Conservation (phyloP, 2,329 filamentous ascomycete genomes). For the Alternaria sp. region DNA sequence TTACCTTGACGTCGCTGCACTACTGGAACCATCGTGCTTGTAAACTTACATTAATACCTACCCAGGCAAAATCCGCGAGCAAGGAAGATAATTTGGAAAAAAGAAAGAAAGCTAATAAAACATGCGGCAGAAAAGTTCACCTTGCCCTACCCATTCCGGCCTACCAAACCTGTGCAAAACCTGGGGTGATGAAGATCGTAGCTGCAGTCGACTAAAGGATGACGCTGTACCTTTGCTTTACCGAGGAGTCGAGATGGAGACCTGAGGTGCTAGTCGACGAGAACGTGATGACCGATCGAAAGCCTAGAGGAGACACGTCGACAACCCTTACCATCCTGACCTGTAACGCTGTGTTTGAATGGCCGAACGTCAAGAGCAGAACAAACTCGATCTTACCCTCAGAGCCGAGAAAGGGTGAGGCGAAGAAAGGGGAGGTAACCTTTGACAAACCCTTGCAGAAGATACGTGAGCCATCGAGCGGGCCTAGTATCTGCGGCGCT, state of each 20-base stretch:
- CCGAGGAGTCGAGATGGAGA: background rate
- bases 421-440: constrained; percentile 43
- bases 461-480: constrained; percentile 21
- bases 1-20: constrained; percentile 27
- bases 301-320: background rate
- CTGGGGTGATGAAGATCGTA: background rate
- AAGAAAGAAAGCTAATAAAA: constrained; percentile 22
- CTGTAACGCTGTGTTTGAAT: constrained; percentile 20
- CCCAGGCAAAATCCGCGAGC: constrained; percentile 9
- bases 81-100: background rate
- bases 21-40: background rate
- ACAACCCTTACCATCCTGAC: constrained; percentile 36
- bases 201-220: too few species aligned
- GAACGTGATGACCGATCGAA: background rate
- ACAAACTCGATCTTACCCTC: constrained; percentile 43
- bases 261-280: background rate
- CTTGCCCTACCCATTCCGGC: constrained; percentile 30
- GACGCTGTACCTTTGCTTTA: background rate
- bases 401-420: constrained; percentile 39
- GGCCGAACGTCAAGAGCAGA: constrained; percentile 23
- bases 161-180: background rate
- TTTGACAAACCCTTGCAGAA: constrained; percentile 47
- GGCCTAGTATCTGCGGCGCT: constrained; percentile 64
- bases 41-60: constrained; percentile 40
- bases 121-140: constrained; percentile 28